A percentile compares a stretch with the other conserved stretches of the same genome.
phyloP scores from a whole-genome alignment of 306 rosid species.

The Delonix regia region DNA sequence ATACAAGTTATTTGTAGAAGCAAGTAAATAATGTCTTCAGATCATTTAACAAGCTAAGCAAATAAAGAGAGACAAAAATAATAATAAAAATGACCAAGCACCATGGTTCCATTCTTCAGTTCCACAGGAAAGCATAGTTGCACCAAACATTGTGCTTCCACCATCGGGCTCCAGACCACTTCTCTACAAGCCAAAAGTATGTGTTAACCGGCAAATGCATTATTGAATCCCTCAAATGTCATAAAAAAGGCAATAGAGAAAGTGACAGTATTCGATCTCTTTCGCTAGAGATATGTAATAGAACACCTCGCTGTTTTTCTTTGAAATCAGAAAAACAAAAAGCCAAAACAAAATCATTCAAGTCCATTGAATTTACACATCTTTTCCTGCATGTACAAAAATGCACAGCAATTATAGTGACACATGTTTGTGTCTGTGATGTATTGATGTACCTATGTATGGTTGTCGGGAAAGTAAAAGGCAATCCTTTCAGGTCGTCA shows the following conservation, averaged over 20 bases:
- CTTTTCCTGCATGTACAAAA: background rate
- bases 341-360: constrained; percentile 6
- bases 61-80: constrained; percentile 8
- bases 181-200: constrained; percentile 65
- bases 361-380: constrained; percentile 16
- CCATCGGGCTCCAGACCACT: constrained; percentile 93
- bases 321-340: background rate
- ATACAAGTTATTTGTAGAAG: constrained; percentile 26
- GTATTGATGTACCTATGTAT: constrained; percentile 59
- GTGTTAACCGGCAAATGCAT: constrained; percentile 41
- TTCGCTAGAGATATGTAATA: constrained; percentile 18
- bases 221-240: constrained; percentile 34
- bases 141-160: constrained; percentile 94
- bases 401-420: constrained; percentile 16
- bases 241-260: constrained; percentile 28
- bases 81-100: constrained; percentile 43
- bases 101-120: constrained; percentile 88
- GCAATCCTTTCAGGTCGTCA: constrained; percentile 85
- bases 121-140: constrained; percentile 91
- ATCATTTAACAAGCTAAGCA: constrained; percentile 23
- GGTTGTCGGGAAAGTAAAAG: constrained; percentile 76
- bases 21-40: constrained; percentile 19
- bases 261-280: constrained; percentile 31
- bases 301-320: background rate
- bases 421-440: constrained; percentile 23